These are phyloP conservation scores for Phytophthora tentaculata DNA, from an alignment of 352 stramenopile genomes.

Conservation along the genomic window DNA sequence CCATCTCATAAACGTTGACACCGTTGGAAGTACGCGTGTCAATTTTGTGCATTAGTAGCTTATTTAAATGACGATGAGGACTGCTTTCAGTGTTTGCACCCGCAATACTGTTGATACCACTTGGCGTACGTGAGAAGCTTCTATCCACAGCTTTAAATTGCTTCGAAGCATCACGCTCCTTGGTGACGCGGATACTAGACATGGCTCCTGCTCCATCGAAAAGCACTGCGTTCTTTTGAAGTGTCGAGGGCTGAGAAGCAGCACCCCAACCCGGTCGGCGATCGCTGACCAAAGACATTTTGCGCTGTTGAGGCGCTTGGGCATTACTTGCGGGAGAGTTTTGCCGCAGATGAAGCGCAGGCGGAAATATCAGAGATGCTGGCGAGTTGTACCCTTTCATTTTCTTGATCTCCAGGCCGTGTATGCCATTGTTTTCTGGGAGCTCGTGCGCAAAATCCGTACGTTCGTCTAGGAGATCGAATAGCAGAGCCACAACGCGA, in stretches of 20 bases:
- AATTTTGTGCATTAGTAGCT: constrained; percentile 19
- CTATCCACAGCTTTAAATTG: constrained; percentile 25
- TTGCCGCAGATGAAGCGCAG: constrained; percentile 13
- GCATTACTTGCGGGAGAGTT: constrained; percentile 2
- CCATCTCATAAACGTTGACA: constrained; percentile 44
- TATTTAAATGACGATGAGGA: constrained; percentile 32
- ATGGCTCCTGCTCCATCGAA: constrained; percentile 41
- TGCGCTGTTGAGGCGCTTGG: constrained; percentile 17
- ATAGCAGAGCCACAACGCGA: constrained; percentile 31
- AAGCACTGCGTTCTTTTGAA: constrained; percentile 45
- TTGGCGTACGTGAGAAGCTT: constrained; percentile 4
- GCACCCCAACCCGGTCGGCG: constrained; percentile 17
- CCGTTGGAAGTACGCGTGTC: constrained; percentile 2
- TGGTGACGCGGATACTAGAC: constrained; percentile 38
- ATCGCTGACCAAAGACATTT: constrained; percentile 14
- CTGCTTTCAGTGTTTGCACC: constrained; percentile 9
- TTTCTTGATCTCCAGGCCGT: constrained; percentile 17
- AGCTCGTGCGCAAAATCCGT: constrained; percentile 43
- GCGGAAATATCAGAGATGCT: constrained; percentile 10
- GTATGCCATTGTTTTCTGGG: constrained; percentile 2
- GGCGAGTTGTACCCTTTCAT: constrained; percentile 16
- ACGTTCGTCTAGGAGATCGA: constrained; percentile 49
- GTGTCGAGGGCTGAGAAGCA: constrained; percentile 12
- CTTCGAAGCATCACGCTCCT: constrained; percentile 34
- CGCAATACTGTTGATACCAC: constrained; percentile 2